Conservation (phyloP, 2,329 filamentous ascomycete genomes). For the Aspergillus sp. region DNA sequence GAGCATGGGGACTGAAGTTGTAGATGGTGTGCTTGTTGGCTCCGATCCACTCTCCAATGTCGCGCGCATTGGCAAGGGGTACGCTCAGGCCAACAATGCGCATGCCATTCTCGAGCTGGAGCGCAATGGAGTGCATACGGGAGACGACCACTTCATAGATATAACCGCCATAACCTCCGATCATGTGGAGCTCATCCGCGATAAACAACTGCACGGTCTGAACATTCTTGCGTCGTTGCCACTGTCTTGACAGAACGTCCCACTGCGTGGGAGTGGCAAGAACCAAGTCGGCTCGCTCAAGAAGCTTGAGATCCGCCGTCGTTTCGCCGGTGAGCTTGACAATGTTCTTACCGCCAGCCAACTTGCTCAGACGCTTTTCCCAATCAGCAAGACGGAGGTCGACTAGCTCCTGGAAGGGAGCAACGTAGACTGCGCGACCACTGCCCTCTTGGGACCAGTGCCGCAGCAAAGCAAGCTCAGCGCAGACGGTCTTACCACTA, state of each 20-base stretch:
- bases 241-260: constrained; percentile 93
- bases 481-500: constrained; percentile 94
- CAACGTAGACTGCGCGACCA: constrained; percentile 87
- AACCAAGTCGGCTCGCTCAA: constrained; percentile 84
- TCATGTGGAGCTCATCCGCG: constrained; percentile 90
- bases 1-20: constrained; percentile 93
- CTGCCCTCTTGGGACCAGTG: constrained; percentile 75
- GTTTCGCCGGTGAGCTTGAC: constrained; percentile 94
- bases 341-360: constrained; percentile 83
- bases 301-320: constrained; percentile 80
- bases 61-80: constrained; percentile 86
- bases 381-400: constrained; percentile 81
- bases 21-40: constrained; percentile 97
- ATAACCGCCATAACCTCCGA: constrained; percentile 82
- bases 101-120: constrained; percentile 79
- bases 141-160: constrained; percentile 97
- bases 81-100: constrained; percentile 89
- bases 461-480: constrained; percentile 85
- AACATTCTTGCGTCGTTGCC: constrained; percentile 94
- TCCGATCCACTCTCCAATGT: constrained; percentile 96
- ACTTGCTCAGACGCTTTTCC: constrained; percentile 69
- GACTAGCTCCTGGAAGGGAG: constrained; percentile 90
- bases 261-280: constrained; percentile 91
- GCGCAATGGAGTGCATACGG: constrained; percentile 92
- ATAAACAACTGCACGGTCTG: constrained; percentile 89